Conservation (phyloP, 495 filamentous ascomycete genomes). For the Aspergillus hancockii region DNA sequence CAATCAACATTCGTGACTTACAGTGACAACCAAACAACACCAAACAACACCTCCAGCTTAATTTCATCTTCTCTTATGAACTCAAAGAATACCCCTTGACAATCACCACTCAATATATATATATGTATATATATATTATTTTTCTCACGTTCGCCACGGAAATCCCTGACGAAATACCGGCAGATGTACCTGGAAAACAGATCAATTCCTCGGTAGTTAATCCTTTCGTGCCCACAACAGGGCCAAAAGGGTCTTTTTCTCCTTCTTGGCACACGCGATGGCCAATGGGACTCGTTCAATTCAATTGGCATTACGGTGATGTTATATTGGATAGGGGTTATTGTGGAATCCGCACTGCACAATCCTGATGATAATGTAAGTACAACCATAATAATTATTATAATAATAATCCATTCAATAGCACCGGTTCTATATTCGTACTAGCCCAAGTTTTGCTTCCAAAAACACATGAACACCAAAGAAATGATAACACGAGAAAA, state of each 20-base stretch:
- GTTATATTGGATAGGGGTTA: neutral
- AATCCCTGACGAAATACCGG: too few species aligned
- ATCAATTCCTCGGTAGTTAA: too few species aligned
- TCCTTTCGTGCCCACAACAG: neutral
- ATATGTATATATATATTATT: too few species aligned
- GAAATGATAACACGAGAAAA: constrained; percentile 18
- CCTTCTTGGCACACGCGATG: neutral
- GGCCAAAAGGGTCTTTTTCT: neutral
- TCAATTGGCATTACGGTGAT: neutral
- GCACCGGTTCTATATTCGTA: neutral
- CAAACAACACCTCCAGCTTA: too few species aligned
- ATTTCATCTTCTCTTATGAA: too few species aligned
- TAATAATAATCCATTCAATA: neutral
- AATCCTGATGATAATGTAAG: neutral
- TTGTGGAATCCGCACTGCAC: neutral
- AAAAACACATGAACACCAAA: constrained; percentile 12
- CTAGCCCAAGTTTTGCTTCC: neutral
- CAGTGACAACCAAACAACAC: too few species aligned
- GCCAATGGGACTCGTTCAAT: neutral
- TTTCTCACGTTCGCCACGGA: too few species aligned
- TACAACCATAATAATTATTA: neutral
- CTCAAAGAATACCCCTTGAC: too few species aligned
- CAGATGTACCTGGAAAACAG: too few species aligned
- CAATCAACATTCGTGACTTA: neutral
- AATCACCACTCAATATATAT: too few species aligned